These are phyloP conservation scores for Diplocarpon mali DNA, from an alignment of 2,329 filamentous ascomycete genomes.

Conservation along the genomic window DNA sequence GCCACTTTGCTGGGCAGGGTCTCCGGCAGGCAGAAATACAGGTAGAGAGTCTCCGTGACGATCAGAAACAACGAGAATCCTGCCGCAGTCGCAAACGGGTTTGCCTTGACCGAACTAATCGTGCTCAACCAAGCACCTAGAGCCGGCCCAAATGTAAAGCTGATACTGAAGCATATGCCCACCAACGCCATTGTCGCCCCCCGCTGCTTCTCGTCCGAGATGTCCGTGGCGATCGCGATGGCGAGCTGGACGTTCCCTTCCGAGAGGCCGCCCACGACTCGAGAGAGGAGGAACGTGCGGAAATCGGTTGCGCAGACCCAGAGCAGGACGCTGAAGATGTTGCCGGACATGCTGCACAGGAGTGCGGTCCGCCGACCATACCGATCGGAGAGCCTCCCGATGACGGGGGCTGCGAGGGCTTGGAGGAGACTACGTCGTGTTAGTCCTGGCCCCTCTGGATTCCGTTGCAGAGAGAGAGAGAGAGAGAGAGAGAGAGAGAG, in stretches of 20 bases:
- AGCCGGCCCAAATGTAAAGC: slow-evolving; percentile 92
- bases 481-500: slow-evolving; percentile 5
- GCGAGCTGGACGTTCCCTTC: slow-evolving; percentile 96
- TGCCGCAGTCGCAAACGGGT: slow-evolving; percentile 89
- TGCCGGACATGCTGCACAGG: slow-evolving; percentile 83
- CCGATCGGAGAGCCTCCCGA: slow-evolving; percentile 77
- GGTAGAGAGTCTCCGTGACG: slow-evolving; percentile 74
- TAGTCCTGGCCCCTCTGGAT: neutral
- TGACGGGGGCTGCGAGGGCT: slow-evolving; percentile 82
- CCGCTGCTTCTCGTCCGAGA: slow-evolving; percentile 74
- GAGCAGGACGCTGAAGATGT: slow-evolving; percentile 83
- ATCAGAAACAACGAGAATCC: slow-evolving; percentile 79
- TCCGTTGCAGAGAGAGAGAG: neutral
- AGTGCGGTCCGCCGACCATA: slow-evolving; percentile 81
- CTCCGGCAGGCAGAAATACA: slow-evolving; percentile 78
- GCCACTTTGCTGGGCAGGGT: slow-evolving; percentile 56
- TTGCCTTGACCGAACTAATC: slow-evolving; percentile 67
- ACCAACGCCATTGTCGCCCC: slow-evolving; percentile 94
- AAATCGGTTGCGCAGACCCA: slow-evolving; percentile 95
- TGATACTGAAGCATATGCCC: slow-evolving; percentile 91
- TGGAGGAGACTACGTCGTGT: slow-evolving; percentile 51
- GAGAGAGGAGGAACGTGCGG: slow-evolving; percentile 86
- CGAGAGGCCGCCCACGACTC: slow-evolving; percentile 82
- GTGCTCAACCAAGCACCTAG: slow-evolving; percentile 78
- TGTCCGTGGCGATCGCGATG: slow-evolving; percentile 91